Evolutionary conservation across 2,329 filamentous ascomycete species (phyloP).

Genomic region (Diaporthe ilicicola): DNA sequence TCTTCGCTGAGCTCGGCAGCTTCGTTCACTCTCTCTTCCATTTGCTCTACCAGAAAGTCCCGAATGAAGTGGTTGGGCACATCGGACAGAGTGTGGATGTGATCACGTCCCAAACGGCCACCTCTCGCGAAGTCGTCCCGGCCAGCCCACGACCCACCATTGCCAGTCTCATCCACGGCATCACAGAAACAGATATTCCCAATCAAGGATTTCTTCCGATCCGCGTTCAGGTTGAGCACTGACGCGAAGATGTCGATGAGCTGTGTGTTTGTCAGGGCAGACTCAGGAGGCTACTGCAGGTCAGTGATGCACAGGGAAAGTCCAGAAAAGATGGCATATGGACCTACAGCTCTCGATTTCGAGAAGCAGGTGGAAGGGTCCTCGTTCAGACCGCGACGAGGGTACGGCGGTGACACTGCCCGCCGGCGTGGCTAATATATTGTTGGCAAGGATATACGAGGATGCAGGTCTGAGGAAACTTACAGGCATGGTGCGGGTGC

Average conservation of each 20-base stretch:
- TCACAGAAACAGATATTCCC: neutral
- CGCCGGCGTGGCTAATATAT: neutral
- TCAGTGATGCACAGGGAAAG: neutral
- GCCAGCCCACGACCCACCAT: neutral
- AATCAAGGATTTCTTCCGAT: neutral
- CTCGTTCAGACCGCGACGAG: neutral
- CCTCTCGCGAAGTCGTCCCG: neutral
- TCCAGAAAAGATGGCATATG: neutral
- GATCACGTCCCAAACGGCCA: conserved; percentile 11
- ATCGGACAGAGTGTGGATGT: conserved; percentile 1
- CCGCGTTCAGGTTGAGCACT: neutral
- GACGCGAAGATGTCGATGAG: conserved; percentile 1
- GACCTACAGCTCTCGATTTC: neutral
- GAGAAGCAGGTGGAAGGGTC: neutral
- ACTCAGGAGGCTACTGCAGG: neutral
- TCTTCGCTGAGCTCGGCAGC: neutral
- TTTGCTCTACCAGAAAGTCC: neutral
- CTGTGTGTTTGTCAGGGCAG: neutral
- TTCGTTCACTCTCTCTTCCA: neutral
- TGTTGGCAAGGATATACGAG: neutral
- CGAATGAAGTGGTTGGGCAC: conserved; percentile 13
- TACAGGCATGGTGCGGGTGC: neutral
- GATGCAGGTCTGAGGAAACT: neutral
- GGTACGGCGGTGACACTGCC: neutral
- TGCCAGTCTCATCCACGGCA: neutral